Base-by-base conservation (phyloP, 768 basidiomycete genomes). In the Rossbeevera mucosa region DNA sequence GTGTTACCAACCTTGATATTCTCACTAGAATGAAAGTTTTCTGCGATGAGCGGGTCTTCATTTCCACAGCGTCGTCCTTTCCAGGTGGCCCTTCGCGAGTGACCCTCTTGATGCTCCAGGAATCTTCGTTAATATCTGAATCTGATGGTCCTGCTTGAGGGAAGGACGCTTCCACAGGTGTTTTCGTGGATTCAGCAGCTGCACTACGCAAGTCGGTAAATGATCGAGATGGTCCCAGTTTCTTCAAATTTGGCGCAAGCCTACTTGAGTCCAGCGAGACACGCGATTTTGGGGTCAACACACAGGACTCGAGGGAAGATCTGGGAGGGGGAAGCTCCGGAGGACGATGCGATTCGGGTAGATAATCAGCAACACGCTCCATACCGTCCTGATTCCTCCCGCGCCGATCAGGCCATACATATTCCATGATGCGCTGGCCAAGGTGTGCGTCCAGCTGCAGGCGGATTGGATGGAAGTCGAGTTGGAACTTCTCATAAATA, bases 371-470 rank as follows among this genome's bases (percentile, higher is more conserved):
- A 7, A 38, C 22, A 16, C 11, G 16, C 7, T 54, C 53, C 2
- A 22, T 4, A 13, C 55, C 31, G 36, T 38, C 43, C 20, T 44
- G 52, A 30, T 58, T 64, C 53, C 64, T 67, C 13, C 58, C 68
- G 54, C 75, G 76, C 25, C 86, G 78, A 21, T 80, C 76, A 21
- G 87, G 85, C 84, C 90, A 94, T 26, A 96, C 73, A 65, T 97
- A 97, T 63, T 90, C 87, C 81, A 91, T 83, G 51, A 97, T 86
- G 50, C 82, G 77, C 18, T 79, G 78, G 8, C 91, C 93, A 25
- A 94, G 78, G 56, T 78, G 80, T 24, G 89, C 83, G 68, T 98
- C 94, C 45, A 97, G 77, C 58, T 92, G 90, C 7, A 96, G 76
- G 26, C 86, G 82, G 59, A 97, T 77, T 0, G 94, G 94, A 66